A percentile compares a stretch with the other conserved stretches of the same genome.
phyloP scores from a whole-genome alignment of 1,284 basidiomycete species.

The Fistulinella cinereoalba region DNA sequence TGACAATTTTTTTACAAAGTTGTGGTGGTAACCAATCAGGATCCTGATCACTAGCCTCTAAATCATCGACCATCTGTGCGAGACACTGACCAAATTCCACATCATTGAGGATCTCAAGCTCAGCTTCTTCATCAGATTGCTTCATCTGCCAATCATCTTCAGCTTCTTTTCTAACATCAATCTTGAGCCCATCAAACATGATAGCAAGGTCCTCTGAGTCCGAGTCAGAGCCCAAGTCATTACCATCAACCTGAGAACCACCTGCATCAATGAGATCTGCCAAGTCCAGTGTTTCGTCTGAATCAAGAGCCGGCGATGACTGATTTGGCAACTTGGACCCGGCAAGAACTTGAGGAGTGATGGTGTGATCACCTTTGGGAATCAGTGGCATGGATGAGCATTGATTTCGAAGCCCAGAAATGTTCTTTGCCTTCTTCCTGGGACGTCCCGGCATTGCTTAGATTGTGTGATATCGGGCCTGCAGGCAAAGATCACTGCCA shows the following conservation, averaged over 20 bases:
- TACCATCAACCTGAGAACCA: background rate
- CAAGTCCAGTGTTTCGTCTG: background rate
- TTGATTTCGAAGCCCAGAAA: background rate
- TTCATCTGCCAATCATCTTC: too few relatives aligned
- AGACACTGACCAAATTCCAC: background rate
- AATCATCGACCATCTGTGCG: background rate
- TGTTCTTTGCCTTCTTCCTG: background rate
- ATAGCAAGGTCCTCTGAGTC: too few relatives aligned
- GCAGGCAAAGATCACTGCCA: too few relatives aligned
- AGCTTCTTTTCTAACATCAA: background rate
- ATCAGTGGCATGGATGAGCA: background rate
- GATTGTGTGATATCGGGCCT: too few relatives aligned
- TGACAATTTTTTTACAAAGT: background rate
- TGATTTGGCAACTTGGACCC: too few relatives aligned
- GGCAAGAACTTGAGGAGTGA: too few relatives aligned
- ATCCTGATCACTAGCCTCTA: background rate
- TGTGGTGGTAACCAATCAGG: background rate
- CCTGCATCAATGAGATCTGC: background rate
- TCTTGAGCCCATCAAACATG: background rate
- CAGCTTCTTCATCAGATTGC: background rate
- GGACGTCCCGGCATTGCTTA: background rate
- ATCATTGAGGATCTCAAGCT: background rate
- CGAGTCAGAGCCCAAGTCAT: background rate
- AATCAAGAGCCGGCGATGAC: background rate
- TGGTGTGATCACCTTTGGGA: too few relatives aligned